A percentile compares a stretch with the other conserved stretches of the same genome.
Evolutionary conservation across 495 filamentous ascomycete genomes (phyloP).

Genomic region (Neurospora sp.): DNA sequence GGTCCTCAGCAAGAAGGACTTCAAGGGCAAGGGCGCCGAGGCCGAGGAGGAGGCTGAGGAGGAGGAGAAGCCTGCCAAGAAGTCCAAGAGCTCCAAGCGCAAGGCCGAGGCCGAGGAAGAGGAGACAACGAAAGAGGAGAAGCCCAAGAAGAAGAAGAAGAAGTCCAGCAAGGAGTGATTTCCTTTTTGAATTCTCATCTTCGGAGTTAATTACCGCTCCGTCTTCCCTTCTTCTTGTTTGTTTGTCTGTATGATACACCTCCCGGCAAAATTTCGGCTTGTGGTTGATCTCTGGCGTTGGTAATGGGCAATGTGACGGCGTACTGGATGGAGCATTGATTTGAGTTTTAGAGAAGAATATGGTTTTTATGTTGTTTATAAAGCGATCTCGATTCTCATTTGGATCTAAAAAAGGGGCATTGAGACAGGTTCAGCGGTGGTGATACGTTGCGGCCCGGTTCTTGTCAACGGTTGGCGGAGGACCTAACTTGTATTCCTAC

Average conservation of each 20-base stretch:
- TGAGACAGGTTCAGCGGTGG: neutral
- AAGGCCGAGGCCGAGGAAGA: slow-evolving; percentile 25
- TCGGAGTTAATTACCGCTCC: neutral
- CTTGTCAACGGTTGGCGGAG: neutral
- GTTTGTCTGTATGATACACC: slow-evolving; percentile 28
- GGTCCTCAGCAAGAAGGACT: slow-evolving; percentile 56
- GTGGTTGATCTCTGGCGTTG: slow-evolving; percentile 24
- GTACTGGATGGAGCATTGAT: slow-evolving; percentile 15
- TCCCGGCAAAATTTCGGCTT: slow-evolving; percentile 14
- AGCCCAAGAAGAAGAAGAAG: slow-evolving; percentile 40
- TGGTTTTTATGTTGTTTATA: slow-evolving; percentile 10
- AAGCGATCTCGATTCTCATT: slow-evolving; percentile 10
- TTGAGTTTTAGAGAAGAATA: slow-evolving; percentile 5
- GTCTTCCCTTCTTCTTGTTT: slow-evolving; percentile 7
- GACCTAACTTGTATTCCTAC: neutral
- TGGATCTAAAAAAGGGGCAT: slow-evolving; percentile 10
- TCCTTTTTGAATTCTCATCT: slow-evolving; percentile 1
- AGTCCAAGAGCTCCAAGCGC: slow-evolving; percentile 35
- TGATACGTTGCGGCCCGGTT: neutral
- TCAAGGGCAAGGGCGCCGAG: slow-evolving; percentile 47
- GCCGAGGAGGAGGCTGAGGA: slow-evolving; percentile 46
- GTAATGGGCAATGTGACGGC: slow-evolving; percentile 18
- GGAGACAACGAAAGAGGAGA: slow-evolving; percentile 25
- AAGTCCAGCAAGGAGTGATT: slow-evolving; percentile 31
- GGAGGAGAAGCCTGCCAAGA: slow-evolving; percentile 19